phyloP scores from a whole-genome alignment of 306 rosid genomes.

The Canavalia gladiata region DNA sequence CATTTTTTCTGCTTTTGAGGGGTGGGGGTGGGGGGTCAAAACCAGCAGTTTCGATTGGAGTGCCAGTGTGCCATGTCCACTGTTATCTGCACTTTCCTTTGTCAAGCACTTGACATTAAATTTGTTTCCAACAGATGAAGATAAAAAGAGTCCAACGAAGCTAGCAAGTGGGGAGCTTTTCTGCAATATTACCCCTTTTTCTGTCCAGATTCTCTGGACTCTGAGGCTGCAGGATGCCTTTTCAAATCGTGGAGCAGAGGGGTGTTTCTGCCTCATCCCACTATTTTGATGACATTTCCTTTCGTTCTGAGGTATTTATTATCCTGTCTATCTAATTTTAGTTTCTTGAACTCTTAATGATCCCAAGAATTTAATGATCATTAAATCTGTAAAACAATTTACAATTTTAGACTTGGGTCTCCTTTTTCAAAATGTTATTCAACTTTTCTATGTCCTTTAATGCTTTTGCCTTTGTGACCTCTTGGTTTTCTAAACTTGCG shows the following conservation, averaged over 20 bases:
- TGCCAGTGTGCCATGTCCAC: not conserved
- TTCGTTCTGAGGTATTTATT: constrained; percentile 63
- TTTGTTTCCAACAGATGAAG: constrained; percentile 49
- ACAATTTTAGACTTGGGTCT: constrained; percentile 9
- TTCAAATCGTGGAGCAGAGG: constrained; percentile 69
- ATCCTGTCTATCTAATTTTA: not conserved
- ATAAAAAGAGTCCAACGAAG: constrained; percentile 30
- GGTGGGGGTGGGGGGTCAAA: not conserved
- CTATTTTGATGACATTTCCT: constrained; percentile 61
- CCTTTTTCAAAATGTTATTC: constrained; percentile 11
- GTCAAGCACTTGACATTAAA: constrained; percentile 31
- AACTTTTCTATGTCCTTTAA: constrained; percentile 10
- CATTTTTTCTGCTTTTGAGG: not conserved
- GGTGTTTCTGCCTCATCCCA: constrained; percentile 66
- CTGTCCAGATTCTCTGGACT: constrained; percentile 38
- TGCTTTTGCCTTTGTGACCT: constrained; percentile 29
- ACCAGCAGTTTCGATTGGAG: not conserved
- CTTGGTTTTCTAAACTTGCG: constrained; percentile 45
- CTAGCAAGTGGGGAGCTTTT: constrained; percentile 45
- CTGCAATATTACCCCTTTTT: constrained; percentile 25
- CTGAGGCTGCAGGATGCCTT: constrained; percentile 67
- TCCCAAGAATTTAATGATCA: constrained; percentile 33
- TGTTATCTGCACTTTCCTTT: constrained; percentile 34
- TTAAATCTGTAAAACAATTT: not conserved
- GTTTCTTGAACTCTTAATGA: not conserved